These are phyloP conservation scores for Leptomonas pyrrhocoris DNA, from an alignment of 208 protist genomes.

Conservation along the genomic window DNA sequence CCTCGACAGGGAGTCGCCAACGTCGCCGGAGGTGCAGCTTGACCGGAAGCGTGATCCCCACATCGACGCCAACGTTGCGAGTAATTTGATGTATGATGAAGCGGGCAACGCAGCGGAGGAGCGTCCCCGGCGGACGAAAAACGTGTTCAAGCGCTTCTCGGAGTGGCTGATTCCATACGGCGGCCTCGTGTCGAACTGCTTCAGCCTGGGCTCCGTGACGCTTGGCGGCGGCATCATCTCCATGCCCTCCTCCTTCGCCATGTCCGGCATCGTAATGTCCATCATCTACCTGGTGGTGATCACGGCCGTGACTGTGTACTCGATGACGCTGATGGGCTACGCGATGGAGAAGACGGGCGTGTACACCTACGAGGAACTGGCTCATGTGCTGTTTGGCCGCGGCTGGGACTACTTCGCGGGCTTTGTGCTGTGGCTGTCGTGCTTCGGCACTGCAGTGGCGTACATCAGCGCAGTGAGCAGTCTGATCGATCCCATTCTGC, in stretches of 20 bases:
- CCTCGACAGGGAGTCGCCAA: too few species aligned
- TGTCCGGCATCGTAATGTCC: slow-evolving; percentile 57
- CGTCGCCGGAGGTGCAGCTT: too few species aligned
- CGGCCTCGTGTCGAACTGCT: neutral
- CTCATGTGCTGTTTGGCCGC: slow-evolving; percentile 45
- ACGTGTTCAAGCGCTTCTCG: neutral
- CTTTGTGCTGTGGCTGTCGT: slow-evolving; percentile 66
- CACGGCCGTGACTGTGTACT: slow-evolving; percentile 54
- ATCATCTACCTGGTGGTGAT: slow-evolving; percentile 65
- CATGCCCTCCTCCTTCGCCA: slow-evolving; percentile 57
- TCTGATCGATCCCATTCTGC: slow-evolving; percentile 59
- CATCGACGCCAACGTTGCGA: neutral
- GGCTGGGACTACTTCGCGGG: slow-evolving; percentile 76
- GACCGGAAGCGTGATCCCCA: neutral
- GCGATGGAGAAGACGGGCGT: slow-evolving; percentile 62
- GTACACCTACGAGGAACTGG: slow-evolving; percentile 60
- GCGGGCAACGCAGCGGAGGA: neutral
- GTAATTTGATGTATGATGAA: too few species aligned
- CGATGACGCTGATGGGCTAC: slow-evolving; percentile 55
- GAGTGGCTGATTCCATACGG: neutral
- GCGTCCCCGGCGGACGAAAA: neutral
- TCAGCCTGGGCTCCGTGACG: slow-evolving; percentile 39
- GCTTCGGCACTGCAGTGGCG: slow-evolving; percentile 67
- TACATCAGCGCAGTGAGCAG: slow-evolving; percentile 77
- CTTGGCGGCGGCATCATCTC: slow-evolving; percentile 67